phyloP scores from a whole-genome alignment of 2,329 filamentous ascomycete species.

The Dichotomopilus funicola region DNA sequence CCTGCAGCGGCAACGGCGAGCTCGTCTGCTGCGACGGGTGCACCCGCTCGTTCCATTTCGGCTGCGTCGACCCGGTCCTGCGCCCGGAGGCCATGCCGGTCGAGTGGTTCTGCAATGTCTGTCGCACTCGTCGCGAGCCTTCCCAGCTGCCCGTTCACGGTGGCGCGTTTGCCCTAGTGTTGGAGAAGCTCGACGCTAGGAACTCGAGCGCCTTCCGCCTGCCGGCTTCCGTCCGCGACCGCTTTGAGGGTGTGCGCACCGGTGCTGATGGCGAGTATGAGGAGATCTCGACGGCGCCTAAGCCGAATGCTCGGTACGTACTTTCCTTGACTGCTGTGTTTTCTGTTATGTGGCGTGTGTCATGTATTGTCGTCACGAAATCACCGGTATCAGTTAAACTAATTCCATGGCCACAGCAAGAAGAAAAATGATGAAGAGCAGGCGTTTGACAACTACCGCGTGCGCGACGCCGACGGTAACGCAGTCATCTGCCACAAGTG shows the following conservation, averaged over 20 bases:
- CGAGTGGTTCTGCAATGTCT: constrained; percentile 81
- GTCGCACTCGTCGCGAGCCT: constrained; percentile 46
- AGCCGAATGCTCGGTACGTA: constrained; percentile 60
- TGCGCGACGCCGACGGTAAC: constrained; percentile 66
- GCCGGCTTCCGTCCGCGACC: constrained; percentile 62
- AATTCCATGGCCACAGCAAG: constrained; percentile 36
- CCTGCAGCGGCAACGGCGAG: constrained; percentile 76
- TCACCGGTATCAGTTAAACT: constrained; percentile 16
- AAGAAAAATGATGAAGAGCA: constrained; percentile 57
- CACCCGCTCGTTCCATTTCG: constrained; percentile 81
- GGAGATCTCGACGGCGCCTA: constrained; percentile 50
- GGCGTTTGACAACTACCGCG: constrained; percentile 58
- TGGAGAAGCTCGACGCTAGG: constrained; percentile 58
- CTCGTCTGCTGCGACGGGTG: constrained; percentile 94
- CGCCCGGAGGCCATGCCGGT: constrained; percentile 57
- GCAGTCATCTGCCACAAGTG: constrained; percentile 73
- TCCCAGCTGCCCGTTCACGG: constrained; percentile 40
- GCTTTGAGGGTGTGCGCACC: constrained; percentile 74
- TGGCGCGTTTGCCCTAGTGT: constrained; percentile 56
- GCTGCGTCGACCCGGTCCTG: constrained; percentile 77
- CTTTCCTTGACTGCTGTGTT: not conserved
- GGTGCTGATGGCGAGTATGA: constrained; percentile 75
- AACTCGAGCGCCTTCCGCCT: constrained; percentile 69
- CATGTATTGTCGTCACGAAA: too few species aligned
- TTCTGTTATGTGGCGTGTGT: not conserved